Conservation (phyloP, 495 filamentous ascomycete genomes). For the Podospora tetraspora region DNA sequence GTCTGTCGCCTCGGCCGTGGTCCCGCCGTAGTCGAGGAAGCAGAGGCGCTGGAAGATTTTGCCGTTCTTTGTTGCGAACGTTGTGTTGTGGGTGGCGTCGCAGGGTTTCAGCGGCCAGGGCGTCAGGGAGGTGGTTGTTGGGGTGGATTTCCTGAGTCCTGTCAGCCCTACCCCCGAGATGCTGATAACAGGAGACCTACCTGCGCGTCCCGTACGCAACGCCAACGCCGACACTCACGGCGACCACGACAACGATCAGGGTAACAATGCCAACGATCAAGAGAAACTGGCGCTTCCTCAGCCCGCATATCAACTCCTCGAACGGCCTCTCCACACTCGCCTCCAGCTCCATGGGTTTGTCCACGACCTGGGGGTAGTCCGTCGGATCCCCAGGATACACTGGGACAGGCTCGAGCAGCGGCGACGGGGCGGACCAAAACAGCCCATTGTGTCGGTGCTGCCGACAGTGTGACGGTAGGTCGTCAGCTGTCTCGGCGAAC, state of each 20-base stretch:
- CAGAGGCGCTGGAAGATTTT: constrained; percentile 19
- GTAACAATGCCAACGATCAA: constrained; percentile 12
- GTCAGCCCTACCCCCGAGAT: too few relatives aligned
- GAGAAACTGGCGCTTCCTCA: constrained; percentile 14
- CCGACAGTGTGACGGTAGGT: background rate
- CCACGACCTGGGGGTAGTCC: background rate
- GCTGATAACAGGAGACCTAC: background rate
- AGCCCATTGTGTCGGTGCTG: background rate
- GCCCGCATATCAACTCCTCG: constrained; percentile 9
- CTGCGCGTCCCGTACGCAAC: constrained; percentile 11
- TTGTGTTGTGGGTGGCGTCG: constrained; percentile 8
- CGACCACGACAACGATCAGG: constrained; percentile 17
- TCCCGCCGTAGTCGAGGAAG: constrained; percentile 22
- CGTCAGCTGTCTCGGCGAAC: background rate
- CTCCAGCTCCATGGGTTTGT: constrained; percentile 10
- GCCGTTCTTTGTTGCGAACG: constrained; percentile 10
- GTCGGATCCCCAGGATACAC: background rate
- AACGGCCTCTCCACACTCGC: background rate
- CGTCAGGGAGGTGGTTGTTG: background rate
- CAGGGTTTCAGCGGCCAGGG: constrained; percentile 7
- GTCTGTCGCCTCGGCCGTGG: constrained; percentile 11
- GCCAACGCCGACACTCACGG: constrained; percentile 21
- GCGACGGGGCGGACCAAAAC: background rate
- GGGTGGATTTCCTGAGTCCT: background rate
- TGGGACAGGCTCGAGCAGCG: background rate